A percentile compares a stretch with the other conserved stretches of the same genome.
These are phyloP conservation scores for Oenanthe sinensis DNA, from an alignment of 129 eudicot genomes.

Conservation along the genomic window DNA sequence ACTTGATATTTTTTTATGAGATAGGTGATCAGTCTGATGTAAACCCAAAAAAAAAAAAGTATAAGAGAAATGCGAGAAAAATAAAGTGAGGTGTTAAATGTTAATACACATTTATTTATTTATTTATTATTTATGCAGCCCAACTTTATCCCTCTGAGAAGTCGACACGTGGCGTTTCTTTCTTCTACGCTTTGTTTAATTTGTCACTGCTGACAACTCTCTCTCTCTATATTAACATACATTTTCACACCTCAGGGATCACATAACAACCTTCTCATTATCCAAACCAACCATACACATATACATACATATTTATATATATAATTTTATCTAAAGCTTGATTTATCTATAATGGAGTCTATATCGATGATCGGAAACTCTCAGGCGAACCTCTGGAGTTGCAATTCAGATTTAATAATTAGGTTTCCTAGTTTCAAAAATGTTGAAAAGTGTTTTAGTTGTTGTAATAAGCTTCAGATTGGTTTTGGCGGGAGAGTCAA, in stretches of 20 bases:
- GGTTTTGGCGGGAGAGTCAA: slow-evolving; percentile 1
- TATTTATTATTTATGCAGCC: not conserved
- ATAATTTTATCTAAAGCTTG: not conserved
- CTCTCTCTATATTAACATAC: not conserved
- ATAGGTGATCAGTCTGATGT: too few relatives aligned
- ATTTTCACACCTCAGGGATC: too few relatives aligned
- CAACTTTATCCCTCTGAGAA: not conserved
- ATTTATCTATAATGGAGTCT: slow-evolving; percentile 25
- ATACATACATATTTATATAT: not conserved
- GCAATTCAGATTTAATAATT: not conserved
- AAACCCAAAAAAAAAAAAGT: too few relatives aligned
- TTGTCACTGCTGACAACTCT: not conserved
- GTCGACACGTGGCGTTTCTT: not conserved
- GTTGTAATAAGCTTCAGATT: slow-evolving; percentile 15
- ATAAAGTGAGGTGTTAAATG: too few relatives aligned
- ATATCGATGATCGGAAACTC: slow-evolving; percentile 28
- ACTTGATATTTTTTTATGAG: too few relatives aligned
- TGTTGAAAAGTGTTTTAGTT: slow-evolving; percentile 13
- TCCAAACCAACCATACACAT: not conserved
- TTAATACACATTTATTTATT: not conserved
- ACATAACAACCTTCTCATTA: not conserved
- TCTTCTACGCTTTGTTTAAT: not conserved
- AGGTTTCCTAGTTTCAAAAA: slow-evolving; percentile 17
- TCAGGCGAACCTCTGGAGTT: slow-evolving; percentile 19
- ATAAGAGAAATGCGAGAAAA: too few relatives aligned